Base-by-base conservation (phyloP, 495 filamentous ascomycete species). In the Penicillium pancosmium region DNA sequence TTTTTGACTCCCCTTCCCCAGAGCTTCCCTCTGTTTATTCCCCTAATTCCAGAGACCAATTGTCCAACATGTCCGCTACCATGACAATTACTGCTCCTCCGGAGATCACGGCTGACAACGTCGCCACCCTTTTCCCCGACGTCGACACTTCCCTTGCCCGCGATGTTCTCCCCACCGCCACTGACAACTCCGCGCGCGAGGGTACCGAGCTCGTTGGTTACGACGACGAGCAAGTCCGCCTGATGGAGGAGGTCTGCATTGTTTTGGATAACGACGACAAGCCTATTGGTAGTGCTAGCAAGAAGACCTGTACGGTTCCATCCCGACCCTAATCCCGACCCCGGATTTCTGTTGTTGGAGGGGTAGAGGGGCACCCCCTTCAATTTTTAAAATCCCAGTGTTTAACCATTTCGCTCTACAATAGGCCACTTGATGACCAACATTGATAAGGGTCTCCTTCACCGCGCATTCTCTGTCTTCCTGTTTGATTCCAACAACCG, bases 161-260 rank as follows among this genome's bases (percentile, higher is more conserved):
- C 44, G 78, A 83, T 44, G 79, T 91, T 54, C 80, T 92, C 54
- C 86, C 74, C 56, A 67, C 71, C 33, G 61, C 71, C 31, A 60
- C 58, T 7, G 61, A 43, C 43, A 64, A 66, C 55, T 69, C 73
- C 41, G 68, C 71, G 15, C 63, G 67, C 34, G 64, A 68, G 36
- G 75, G 76, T 56, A 65, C 69, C 52, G 85, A 88, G 31, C 69
- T 90, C n/a, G 73, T 78, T 44, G 94, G 94, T 47, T 95, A 98
- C 81, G 93, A 99, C 78, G 94, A 91, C 69, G 93, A 97, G 73
- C 94, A 99, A 74, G 93, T 97, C 60, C 88, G 93, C 27, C 77
- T 99, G 64, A 99, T 99, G 94, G 95, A 99, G 59, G 94, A 99
- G 76, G 90, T 99, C 8, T 99, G 94, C 80, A 99, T 99, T 69